Evolutionary conservation across 768 basidiomycete genomes (phyloP), one percentile per base, ranked within the genome.

Genomic region (Daedaleopsis sinensis): DNA sequence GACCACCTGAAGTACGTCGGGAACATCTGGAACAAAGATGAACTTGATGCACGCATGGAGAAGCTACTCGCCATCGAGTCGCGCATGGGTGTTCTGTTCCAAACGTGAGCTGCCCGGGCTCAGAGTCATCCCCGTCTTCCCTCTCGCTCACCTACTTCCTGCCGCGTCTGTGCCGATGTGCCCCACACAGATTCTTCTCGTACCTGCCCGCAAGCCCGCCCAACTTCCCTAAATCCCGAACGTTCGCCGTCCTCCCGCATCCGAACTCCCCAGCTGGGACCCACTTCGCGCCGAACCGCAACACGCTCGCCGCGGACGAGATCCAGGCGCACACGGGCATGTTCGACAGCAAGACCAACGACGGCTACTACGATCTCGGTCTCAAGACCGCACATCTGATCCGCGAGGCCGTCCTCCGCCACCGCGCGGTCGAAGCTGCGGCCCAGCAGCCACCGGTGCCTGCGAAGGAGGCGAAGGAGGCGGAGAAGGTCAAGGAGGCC

Each of bases 1-100:
- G 94, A 96, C 66, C 95, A 98, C 72, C 84, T 97, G 86, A 90
- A 89, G 69, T 98, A 90, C 72, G 88, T 96, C 10, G 85, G 90
- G 46, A 91, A 81, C 65, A 75, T 97, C 35, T 96, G 94, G 95
- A 88, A 96, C 66, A 85, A 88, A 65, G 79, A 80, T 21, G 78
- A 76, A 11, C 77, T 95, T 74, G 79, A 79, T 42, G 74, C 70
- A 59, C 81, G 95, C 21, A 67, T 96, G 55, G 84, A 88, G 27
- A 77, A 77, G 32, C 73, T 97, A 53, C 74, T 90, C 47, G 78
- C 80, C 52, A 78, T 87, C 47, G 85, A 91, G 57, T 76, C 83
- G 53, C 74, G 82, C 49, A 77, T 84, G 64, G 87, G 89, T 1
- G 83, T 95, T 32, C 52, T 84, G 9, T 95, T 94, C 74, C 80